A percentile compares a stretch with the other conserved stretches of the same genome.
Conservation (phyloP, 176 grass and related monocot genomes). For the Musa troglodytarum region DNA sequence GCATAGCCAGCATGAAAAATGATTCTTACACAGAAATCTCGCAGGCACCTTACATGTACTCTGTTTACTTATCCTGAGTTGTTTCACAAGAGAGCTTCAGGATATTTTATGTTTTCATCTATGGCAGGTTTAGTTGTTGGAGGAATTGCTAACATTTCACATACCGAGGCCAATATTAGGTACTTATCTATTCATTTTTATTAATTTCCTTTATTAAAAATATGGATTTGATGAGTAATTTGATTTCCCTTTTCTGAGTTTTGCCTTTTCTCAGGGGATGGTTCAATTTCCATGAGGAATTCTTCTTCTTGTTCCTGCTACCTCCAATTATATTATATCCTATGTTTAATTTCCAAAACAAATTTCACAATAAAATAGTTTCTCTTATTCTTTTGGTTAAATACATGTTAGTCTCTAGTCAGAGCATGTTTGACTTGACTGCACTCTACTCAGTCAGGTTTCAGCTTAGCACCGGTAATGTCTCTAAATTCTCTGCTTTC, state of each 20-base stretch:
- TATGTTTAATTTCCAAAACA: slow-evolving; percentile 33
- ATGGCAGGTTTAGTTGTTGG: slow-evolving; percentile 86
- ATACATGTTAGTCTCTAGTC: neutral
- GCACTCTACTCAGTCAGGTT: slow-evolving; percentile 81
- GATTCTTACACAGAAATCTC: neutral
- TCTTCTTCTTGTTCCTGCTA: slow-evolving; percentile 95
- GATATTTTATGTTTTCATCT: neutral
- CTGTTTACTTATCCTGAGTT: neutral
- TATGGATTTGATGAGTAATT: neutral
- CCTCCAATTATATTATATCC: slow-evolving; percentile 99
- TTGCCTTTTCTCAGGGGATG: slow-evolving; percentile 48
- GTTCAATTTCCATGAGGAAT: slow-evolving; percentile 99
- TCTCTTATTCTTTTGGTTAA: neutral
- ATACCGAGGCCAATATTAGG: slow-evolving; percentile 87
- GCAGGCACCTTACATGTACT: neutral
- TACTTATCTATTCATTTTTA: slow-evolving; percentile 28
- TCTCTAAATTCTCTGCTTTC: neutral
- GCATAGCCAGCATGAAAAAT: neutral
- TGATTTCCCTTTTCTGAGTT: neutral
- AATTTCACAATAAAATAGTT: neutral
- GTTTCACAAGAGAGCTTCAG: neutral
- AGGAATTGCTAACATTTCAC: slow-evolving; percentile 83
- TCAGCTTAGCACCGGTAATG: slow-evolving; percentile 87
- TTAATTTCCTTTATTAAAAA: neutral
- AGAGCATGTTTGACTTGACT: slow-evolving; percentile 39